Evolutionary conservation across 1,284 basidiomycete genomes (phyloP), one percentile per base, ranked within the genome.

Genomic region (Cutaneotrichosporon dermatis): DNA sequence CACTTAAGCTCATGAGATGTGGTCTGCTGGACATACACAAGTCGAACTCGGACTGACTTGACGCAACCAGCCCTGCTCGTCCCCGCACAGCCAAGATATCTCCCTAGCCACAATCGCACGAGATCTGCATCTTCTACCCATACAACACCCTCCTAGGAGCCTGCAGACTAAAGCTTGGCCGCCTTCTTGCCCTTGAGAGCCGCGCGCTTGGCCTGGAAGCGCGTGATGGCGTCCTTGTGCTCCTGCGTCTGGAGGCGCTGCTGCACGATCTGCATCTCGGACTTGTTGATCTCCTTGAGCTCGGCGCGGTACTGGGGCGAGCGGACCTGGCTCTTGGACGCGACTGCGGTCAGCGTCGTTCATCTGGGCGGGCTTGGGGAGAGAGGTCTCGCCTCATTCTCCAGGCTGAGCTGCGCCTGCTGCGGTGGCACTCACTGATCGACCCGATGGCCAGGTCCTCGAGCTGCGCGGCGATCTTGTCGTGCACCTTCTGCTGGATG

Each of bases 291-390:
- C 42, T 44, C 33, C 51, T 54, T 57, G 12, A 57, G 49, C 37
- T 55, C 15, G 15, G 49, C 46, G 43, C 55, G 48, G 40, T 51
- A 44, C n/a, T 35, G 48, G 1, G 42, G 43, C 6, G 59, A 45
- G 57, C 59, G 59, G 4, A 61, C 37, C 39, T 57, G 41, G 55
- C 43, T 36, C 55, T 64, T 64, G 42, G 57, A 59, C 11, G 55
- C 52, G 41, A 57, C 61, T 62, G 57, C 1, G 15, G 8, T 16
- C 25, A 25, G 25, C 25, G 25, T 25, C 25, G 25, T 25, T 25
- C 25, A 25, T 25, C 25, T 25, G 25, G 25, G 25, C 25, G 25
- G 25, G 25, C 25, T 25, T 25, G 25, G 25, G 25, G 25, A 25
- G 25, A 25, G 25, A 25, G 25, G 25, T 25, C 25, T 25, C 25